Percentiles rank a stretch among this genome's conserved stretches.
Conservation (phyloP, 345 rosid species). For the Euphorbia tirucalli region DNA sequence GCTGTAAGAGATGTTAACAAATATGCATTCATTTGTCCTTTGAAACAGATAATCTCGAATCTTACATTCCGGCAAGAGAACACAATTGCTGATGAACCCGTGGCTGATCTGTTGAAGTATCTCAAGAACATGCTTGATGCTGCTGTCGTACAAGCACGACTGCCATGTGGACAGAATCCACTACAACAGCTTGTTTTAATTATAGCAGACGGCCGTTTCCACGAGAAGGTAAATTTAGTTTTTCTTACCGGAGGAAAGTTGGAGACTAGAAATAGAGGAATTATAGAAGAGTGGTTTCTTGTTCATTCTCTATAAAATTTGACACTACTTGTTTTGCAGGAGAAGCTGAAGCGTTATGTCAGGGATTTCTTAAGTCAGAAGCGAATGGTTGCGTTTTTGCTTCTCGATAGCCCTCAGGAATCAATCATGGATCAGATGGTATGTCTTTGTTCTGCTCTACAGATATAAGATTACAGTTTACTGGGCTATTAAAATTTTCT, state of each 20-base stretch:
- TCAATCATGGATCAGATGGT: conserved; percentile 74
- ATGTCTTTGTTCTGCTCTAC: conserved; percentile 9
- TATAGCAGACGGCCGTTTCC: conserved; percentile 87
- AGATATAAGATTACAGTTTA: no score
- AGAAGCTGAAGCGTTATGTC: conserved; percentile 62
- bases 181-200: conserved; percentile 92
- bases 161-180: conserved; percentile 90
- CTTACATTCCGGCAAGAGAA: conserved; percentile 90
- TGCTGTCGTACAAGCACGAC: conserved; percentile 62
- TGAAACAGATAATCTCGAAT: conserved; percentile 74
- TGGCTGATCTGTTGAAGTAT: conserved; percentile 66
- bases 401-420: conserved; percentile 65
- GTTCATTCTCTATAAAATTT: no score
- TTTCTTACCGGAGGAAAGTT: no score
- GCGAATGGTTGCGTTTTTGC: conserved; percentile 89
- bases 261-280: background rate
- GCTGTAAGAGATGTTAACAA: background rate
- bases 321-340: conserved; percentile 32
- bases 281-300: no score
- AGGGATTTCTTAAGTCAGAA: conserved; percentile 67
- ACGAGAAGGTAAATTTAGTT: conserved; percentile 81
- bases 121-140: conserved; percentile 66
- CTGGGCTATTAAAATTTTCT: background rate
- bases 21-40: background rate
- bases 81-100: conserved; percentile 73